phyloP scores from a whole-genome alignment of 1,284 basidiomycete species.

The Cutaneotrichosporon spelunceum region DNA sequence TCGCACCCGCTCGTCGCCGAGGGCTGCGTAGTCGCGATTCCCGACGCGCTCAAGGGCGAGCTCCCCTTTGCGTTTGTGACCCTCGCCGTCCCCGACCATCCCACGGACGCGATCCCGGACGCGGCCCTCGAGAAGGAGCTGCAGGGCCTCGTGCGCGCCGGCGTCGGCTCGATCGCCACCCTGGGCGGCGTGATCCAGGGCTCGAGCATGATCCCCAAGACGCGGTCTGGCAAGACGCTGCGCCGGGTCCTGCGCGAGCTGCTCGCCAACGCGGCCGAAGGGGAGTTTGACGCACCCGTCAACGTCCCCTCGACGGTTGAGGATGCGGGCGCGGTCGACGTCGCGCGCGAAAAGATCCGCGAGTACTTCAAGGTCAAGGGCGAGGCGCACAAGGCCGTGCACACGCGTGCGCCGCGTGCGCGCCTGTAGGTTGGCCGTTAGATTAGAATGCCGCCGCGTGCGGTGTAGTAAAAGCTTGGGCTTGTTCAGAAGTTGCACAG shows the following conservation, averaged over 20 bases:
- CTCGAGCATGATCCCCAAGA: slow-evolving; percentile 78
- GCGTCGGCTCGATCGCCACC: slow-evolving; percentile 88
- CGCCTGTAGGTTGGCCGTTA: neutral
- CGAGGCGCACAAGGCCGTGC: slow-evolving; percentile 20
- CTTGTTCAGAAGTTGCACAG: no score
- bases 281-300: slow-evolving; percentile 22
- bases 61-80: slow-evolving; percentile 63
- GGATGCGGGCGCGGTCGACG: slow-evolving; percentile 21
- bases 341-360: slow-evolving; percentile 23
- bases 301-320: slow-evolving; percentile 24
- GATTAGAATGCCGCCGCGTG: neutral
- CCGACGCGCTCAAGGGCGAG: slow-evolving; percentile 69
- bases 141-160: slow-evolving; percentile 89
- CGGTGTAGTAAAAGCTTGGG: no score
- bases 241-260: slow-evolving; percentile 65
- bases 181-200: slow-evolving; percentile 82
- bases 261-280: slow-evolving; percentile 25
- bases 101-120: slow-evolving; percentile 58
- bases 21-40: slow-evolving; percentile 72
- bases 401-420: slow-evolving; percentile 13
- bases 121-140: slow-evolving; percentile 63
- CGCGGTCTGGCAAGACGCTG: slow-evolving; percentile 88
- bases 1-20: slow-evolving; percentile 88
- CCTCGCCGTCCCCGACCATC: slow-evolving; percentile 35
- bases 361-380: slow-evolving; percentile 24